Percentiles rank a stretch among this genome's conserved stretches.
phyloP scores from a whole-genome alignment of 495 filamentous ascomycete genomes.

The Neurospora cerealis region DNA sequence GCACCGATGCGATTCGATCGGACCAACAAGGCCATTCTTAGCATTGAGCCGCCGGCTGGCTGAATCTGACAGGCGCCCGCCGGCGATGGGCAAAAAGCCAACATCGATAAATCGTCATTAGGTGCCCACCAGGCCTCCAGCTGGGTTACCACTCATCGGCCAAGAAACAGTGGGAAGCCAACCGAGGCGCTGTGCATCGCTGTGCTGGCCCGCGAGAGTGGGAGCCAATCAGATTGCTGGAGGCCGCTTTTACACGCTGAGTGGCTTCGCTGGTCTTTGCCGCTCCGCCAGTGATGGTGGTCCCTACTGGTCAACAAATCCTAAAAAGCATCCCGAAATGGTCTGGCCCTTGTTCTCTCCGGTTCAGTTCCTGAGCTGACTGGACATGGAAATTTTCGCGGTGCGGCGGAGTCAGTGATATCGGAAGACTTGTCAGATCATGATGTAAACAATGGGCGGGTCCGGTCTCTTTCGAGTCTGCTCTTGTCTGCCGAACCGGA shows the following conservation, averaged over 20 bases:
- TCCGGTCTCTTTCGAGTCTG: not conserved
- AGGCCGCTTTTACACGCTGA: conserved; percentile 6
- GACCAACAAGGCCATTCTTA: not conserved
- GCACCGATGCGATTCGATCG: not conserved
- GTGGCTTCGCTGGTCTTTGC: conserved; percentile 5
- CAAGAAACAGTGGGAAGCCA: not conserved
- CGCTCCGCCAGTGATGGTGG: not conserved
- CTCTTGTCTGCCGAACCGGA: not conserved
- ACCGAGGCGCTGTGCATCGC: not conserved
- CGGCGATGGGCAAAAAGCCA: not conserved
- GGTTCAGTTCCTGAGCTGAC: not conserved
- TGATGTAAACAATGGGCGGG: not conserved
- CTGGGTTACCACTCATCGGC: not conserved
- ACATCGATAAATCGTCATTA: not conserved
- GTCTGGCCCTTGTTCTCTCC: not conserved
- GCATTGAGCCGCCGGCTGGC: not conserved
- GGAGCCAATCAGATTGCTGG: conserved; percentile 9
- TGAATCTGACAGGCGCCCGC: not conserved
- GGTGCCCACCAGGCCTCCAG: not conserved
- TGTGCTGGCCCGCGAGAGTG: conserved; percentile 9
- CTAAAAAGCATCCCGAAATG: not conserved
- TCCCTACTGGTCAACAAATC: not conserved
- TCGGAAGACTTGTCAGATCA: not conserved
- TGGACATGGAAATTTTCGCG: not conserved
- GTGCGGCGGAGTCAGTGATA: not conserved